Conservation (phyloP, 352 stramenopile species). For the Detonula confervacea region DNA sequence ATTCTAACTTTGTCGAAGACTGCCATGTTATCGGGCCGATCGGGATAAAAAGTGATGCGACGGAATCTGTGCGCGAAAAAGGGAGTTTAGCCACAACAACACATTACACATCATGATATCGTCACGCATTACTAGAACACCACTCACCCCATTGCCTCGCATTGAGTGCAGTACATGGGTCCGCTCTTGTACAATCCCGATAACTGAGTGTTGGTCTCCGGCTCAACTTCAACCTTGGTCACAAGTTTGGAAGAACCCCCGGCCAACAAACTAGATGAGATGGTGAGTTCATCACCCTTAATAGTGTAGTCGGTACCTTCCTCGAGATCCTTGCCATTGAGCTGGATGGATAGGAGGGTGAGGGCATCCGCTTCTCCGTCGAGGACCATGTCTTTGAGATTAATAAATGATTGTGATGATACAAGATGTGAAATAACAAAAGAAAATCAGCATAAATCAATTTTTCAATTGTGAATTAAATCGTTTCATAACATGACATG, state of each 20-base stretch:
- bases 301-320: constrained; percentile 67
- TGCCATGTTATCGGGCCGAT: constrained; percentile 90
- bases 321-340: constrained; percentile 67
- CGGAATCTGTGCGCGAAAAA: constrained; percentile 65
- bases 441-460: background rate
- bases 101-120: background rate
- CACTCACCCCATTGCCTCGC: constrained; percentile 81
- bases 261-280: constrained; percentile 20
- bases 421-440: background rate
- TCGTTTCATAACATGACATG: too few species aligned
- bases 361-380: constrained; percentile 84
- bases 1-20: constrained; percentile 83
- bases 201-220: constrained; percentile 87
- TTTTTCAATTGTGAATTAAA: too few species aligned
- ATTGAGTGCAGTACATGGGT: constrained; percentile 89
- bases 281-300: constrained; percentile 34
- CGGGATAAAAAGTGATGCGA: constrained; percentile 88
- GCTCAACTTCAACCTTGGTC: constrained; percentile 76
- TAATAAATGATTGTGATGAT: background rate
- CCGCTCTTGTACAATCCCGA: constrained; percentile 87
- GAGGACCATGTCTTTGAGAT: constrained; percentile 66
- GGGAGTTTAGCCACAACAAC: background rate
- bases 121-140: too few species aligned
- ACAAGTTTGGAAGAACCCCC: constrained; percentile 24
- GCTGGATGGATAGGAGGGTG: constrained; percentile 52